Percentiles rank a stretch among this genome's conserved stretches.
Evolutionary conservation across 2,329 filamentous ascomycete genomes (phyloP).

Genomic region (Metarhizium album): DNA sequence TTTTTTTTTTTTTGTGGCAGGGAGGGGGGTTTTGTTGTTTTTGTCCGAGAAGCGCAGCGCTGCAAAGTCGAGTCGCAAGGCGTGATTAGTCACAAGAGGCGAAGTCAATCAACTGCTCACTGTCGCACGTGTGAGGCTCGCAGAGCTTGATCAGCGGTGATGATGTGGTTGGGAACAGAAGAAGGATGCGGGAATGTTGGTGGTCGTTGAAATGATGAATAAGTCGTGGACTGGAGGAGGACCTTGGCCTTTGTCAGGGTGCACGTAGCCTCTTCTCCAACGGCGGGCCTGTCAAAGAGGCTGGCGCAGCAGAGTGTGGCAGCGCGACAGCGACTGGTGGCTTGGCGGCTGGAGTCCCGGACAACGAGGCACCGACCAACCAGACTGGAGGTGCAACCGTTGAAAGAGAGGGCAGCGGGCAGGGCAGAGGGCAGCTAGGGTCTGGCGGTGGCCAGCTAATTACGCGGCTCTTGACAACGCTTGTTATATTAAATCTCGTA

Average conservation of each 20-base stretch:
- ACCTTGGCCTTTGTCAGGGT: background rate
- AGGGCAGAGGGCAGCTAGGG: background rate
- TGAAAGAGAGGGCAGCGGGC: no score
- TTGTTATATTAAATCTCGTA: no score
- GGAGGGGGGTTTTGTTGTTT: no score
- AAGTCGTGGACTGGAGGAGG: background rate
- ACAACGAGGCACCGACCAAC: background rate
- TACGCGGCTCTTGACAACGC: no score
- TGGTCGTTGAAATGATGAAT: constrained; percentile 17
- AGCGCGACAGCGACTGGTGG: background rate
- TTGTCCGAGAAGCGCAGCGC: background rate
- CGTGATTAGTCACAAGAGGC: background rate
- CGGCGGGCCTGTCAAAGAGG: constrained; percentile 5
- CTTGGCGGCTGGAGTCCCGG: constrained; percentile 3
- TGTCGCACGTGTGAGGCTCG: constrained; percentile 1
- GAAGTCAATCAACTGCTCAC: background rate
- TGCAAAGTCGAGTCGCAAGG: background rate
- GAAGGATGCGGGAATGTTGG: constrained; percentile 8
- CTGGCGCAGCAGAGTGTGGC: constrained; percentile 6
- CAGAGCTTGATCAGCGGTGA: constrained; percentile 9
- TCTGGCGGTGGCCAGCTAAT: background rate
- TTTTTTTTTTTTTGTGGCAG: background rate
- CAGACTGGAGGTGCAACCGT: no score
- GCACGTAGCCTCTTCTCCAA: constrained; percentile 21
- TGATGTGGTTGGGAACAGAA: constrained; percentile 11